Conservation (phyloP, 1,139 yeast species). For the Taphrina pruni region DNA sequence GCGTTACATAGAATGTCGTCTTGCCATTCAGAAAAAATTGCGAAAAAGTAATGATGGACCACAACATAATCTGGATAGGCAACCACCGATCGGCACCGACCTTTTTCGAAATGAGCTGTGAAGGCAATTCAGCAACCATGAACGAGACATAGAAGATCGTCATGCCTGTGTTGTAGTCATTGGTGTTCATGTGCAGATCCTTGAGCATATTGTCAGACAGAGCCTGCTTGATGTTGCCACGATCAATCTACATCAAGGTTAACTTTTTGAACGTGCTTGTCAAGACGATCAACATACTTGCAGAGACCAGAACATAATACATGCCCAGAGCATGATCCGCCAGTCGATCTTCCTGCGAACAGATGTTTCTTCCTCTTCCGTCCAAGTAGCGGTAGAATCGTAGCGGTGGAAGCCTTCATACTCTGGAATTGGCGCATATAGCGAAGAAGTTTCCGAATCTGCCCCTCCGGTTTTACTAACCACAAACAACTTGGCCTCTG, state of each 20-base stretch:
- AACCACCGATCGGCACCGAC: constrained; percentile 64
- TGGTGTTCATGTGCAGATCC: constrained; percentile 57
- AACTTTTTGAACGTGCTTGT: too few species aligned
- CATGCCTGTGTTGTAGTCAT: constrained; percentile 60
- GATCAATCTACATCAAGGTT: constrained; percentile 1
- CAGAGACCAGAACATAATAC: constrained; percentile 59
- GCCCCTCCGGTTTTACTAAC: background rate
- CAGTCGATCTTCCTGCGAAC: constrained; percentile 57
- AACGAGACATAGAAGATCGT: constrained; percentile 58
- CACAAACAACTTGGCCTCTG: background rate
- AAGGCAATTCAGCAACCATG: constrained; percentile 60
- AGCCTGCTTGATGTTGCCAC: constrained; percentile 46
- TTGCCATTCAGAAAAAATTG: constrained; percentile 56
- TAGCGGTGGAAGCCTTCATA: constrained; percentile 59
- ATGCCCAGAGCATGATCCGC: constrained; percentile 58
- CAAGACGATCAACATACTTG: constrained; percentile 52
- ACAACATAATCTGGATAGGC: constrained; percentile 59
- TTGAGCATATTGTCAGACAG: constrained; percentile 58
- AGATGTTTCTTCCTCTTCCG: constrained; percentile 56
- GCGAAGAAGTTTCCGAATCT: constrained; percentile 5
- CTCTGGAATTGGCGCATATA: constrained; percentile 56
- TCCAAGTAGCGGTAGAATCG: constrained; percentile 60
- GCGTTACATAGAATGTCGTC: constrained; percentile 54
- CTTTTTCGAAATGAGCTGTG: constrained; percentile 60
- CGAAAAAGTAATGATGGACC: constrained; percentile 60